These are phyloP conservation scores for Podila verticillata DNA, from an alignment of 192 early-diverging fungal genomes.

Conservation along the genomic window DNA sequence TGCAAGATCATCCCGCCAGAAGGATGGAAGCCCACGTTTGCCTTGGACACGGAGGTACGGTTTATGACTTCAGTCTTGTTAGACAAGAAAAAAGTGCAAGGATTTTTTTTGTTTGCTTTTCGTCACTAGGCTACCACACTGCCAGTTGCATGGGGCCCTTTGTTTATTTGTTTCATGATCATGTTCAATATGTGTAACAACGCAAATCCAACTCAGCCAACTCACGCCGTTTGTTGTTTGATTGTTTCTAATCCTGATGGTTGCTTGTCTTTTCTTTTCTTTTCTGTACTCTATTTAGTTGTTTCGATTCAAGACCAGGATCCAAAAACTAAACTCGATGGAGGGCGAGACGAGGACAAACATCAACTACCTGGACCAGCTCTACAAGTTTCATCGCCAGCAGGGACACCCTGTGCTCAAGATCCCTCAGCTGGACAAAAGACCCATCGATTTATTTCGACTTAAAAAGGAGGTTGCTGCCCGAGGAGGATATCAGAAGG, in stretches of 20 bases:
- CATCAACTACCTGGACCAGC: slow-evolving; percentile 90
- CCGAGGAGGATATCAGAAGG: slow-evolving; percentile 81
- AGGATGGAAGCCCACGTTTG: slow-evolving; percentile 86
- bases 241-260: too few species aligned
- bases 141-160: background rate
- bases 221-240: too few species aligned
- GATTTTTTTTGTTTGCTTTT: background rate
- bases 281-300: slow-evolving; percentile 53
- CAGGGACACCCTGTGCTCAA: slow-evolving; percentile 76
- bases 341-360: slow-evolving; percentile 88
- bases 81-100: too few species aligned
- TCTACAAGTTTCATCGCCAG: slow-evolving; percentile 88
- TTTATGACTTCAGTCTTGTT: background rate
- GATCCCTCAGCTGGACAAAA: slow-evolving; percentile 86
- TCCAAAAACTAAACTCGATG: slow-evolving; percentile 93
- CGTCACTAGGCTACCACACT: background rate
- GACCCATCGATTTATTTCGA: slow-evolving; percentile 85
- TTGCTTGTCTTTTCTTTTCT: background rate
- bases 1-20: slow-evolving; percentile 94
- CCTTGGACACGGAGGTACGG: slow-evolving; percentile 81
- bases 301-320: slow-evolving; percentile 90
- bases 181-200: slow-evolving; percentile 3
- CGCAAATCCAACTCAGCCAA: too few species aligned
- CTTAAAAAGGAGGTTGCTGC: slow-evolving; percentile 84
- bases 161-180: background rate